These are phyloP conservation scores for Talaromyces pinophilus DNA, from an alignment of 2,329 filamentous ascomycete genomes.

Conservation along the genomic window DNA sequence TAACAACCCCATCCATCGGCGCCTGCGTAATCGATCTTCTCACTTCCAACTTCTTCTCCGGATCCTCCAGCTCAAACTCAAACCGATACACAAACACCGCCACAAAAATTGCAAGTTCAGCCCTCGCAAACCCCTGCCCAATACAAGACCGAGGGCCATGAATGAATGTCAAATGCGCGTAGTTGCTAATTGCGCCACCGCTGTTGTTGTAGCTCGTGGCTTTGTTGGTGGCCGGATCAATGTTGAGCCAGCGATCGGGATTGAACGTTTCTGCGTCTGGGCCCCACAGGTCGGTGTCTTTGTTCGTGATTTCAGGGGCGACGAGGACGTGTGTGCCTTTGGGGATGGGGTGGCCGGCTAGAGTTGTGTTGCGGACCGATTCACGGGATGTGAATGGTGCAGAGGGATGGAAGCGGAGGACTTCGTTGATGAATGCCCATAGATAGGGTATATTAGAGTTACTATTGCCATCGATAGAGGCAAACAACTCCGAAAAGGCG, in stretches of 20 bases:
- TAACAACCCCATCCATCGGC: constrained; percentile 70
- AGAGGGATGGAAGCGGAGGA: constrained; percentile 71
- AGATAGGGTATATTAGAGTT: constrained; percentile 73
- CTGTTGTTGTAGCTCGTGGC: constrained; percentile 50
- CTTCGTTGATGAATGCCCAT: constrained; percentile 75
- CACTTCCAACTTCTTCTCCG: constrained; percentile 62
- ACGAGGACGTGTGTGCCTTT: constrained; percentile 70
- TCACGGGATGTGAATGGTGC: constrained; percentile 71
- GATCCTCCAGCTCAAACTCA: constrained; percentile 65
- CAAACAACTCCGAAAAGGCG: not conserved
- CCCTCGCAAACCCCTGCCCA: constrained; percentile 47
- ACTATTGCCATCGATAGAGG: constrained; percentile 18
- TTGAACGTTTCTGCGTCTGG: constrained; percentile 72
- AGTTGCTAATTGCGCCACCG: constrained; percentile 64
- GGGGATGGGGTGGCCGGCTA: constrained; percentile 66
- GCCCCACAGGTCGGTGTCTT: constrained; percentile 71
- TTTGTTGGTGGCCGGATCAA: constrained; percentile 29
- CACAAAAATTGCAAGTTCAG: constrained; percentile 81
- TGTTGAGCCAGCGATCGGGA: constrained; percentile 71
- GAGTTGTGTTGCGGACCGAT: constrained; percentile 64
- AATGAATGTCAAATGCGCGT: constrained; percentile 42
- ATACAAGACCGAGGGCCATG: constrained; percentile 32
- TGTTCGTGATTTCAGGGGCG: constrained; percentile 68
- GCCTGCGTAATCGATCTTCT: constrained; percentile 70
- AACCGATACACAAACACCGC: constrained; percentile 77